A percentile compares a stretch with the other conserved stretches of the same genome.
Evolutionary conservation across 148 eudicot species (phyloP).

Genomic region (Euryodendron excelsum): DNA sequence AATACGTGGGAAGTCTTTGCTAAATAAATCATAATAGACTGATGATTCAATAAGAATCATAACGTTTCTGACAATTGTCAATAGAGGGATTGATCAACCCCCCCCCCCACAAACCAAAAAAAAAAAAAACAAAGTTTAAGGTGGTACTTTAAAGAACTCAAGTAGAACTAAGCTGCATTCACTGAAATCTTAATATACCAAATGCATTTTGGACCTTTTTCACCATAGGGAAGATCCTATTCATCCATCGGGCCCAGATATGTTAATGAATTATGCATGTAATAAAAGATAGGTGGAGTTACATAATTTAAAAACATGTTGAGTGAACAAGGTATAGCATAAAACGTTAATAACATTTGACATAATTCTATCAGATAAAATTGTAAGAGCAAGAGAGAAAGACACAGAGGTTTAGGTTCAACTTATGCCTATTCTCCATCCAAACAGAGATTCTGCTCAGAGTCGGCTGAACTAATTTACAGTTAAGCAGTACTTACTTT

Average conservation of each 20-base stretch:
- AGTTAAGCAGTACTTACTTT: conserved; percentile 42
- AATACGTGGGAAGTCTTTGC: not conserved
- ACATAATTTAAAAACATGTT: too few relatives aligned
- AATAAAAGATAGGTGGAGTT: not conserved
- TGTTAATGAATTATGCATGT: not conserved
- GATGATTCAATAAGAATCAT: conserved; percentile 1
- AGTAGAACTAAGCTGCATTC: not conserved
- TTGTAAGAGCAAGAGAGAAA: not conserved
- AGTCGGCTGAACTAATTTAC: not conserved
- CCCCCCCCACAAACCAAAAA: too few relatives aligned
- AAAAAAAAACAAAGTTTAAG: not conserved
- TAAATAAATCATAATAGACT: not conserved
- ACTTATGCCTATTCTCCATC: not conserved
- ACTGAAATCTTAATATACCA: not conserved
- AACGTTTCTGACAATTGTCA: not conserved
- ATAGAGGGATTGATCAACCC: not conserved
- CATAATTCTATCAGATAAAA: not conserved
- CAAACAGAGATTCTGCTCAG: not conserved
- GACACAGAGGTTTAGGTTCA: not conserved
- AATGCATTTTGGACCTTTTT: not conserved
- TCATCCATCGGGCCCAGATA: not conserved
- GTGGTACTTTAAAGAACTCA: not conserved
- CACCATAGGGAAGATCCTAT: not conserved
- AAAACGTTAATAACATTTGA: not conserved
- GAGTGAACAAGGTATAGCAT: not conserved